Percentiles rank a stretch among this genome's conserved stretches.
These are phyloP conservation scores for Leccinum barrowsii DNA, from an alignment of 768 basidiomycete species.

Conservation along the genomic window DNA sequence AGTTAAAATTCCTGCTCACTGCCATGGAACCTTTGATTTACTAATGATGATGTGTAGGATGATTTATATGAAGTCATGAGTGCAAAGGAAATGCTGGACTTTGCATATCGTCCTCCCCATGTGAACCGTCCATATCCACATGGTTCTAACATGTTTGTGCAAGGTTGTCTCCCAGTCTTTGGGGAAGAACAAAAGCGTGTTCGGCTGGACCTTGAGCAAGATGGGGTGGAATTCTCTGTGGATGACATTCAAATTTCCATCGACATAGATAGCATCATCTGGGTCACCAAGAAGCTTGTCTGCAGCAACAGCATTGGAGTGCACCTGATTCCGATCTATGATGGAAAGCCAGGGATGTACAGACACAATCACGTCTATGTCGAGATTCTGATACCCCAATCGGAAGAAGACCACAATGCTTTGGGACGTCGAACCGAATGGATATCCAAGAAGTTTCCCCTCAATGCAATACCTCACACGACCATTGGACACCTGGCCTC, in stretches of 20 bases:
- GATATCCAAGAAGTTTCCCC: constrained; percentile 6
- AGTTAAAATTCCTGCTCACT: no score
- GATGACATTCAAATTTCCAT: not conserved
- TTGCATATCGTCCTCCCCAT: no score
- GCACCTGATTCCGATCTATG: no score
- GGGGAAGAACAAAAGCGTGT: not conserved
- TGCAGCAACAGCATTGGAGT: no score
- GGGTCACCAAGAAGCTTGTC: not conserved
- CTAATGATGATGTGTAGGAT: no score
- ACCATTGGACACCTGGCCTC: not conserved
- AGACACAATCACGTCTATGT: constrained; percentile 20
- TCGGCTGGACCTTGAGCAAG: not conserved
- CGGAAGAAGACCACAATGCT: not conserved
- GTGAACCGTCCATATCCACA: not conserved
- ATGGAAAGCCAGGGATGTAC: not conserved
- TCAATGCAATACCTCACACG: constrained; percentile 5
- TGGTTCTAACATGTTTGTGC: not conserved
- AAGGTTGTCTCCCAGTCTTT: not conserved
- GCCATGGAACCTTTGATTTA: no score
- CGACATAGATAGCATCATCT: constrained; percentile 7
- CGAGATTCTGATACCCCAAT: constrained; percentile 8
- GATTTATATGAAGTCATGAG: not conserved
- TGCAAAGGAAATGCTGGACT: not conserved
- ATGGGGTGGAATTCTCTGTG: not conserved
- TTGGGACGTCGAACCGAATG: not conserved